phyloP scores from a whole-genome alignment of 177 flowering plant species.

The Vitis hybrid region DNA sequence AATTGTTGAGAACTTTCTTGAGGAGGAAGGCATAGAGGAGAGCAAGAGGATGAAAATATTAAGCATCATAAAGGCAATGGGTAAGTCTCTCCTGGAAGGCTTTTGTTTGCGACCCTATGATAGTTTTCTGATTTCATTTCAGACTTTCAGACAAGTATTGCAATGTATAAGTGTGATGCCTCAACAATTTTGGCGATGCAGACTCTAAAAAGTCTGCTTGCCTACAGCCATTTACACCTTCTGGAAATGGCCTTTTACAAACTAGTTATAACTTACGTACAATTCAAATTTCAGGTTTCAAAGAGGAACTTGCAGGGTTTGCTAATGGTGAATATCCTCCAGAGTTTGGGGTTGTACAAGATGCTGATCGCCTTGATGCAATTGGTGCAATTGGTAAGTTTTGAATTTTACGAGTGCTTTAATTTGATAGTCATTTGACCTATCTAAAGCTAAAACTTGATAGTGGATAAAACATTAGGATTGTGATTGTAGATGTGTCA shows the following conservation, averaged over 20 bases:
- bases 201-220: too few species aligned
- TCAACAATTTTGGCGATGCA: too few species aligned
- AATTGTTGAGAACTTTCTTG: conserved; percentile 73
- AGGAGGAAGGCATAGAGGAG: conserved; percentile 61
- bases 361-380: conserved; percentile 97
- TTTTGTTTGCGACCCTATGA: neutral
- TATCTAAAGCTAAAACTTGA: too few species aligned
- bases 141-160: too few species aligned
- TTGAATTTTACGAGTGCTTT: neutral
- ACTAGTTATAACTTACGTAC: neutral
- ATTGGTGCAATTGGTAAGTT: conserved; percentile 91
- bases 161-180: too few species aligned
- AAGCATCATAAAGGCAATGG: conserved; percentile 73
- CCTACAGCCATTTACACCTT: too few species aligned
- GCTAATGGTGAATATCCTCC: conserved; percentile 26
- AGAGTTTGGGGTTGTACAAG: conserved; percentile 89
- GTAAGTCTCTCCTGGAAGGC: conserved; percentile 31
- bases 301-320: conserved; percentile 61
- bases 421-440: neutral
- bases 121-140: neutral
- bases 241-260: neutral
- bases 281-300: conserved; percentile 56
- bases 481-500: too few species aligned
- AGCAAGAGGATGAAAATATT: conserved; percentile 48
- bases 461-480: too few species aligned